Conservation (phyloP, 805 yeast genomes). For the Metschnikowia arizonensis region DNA sequence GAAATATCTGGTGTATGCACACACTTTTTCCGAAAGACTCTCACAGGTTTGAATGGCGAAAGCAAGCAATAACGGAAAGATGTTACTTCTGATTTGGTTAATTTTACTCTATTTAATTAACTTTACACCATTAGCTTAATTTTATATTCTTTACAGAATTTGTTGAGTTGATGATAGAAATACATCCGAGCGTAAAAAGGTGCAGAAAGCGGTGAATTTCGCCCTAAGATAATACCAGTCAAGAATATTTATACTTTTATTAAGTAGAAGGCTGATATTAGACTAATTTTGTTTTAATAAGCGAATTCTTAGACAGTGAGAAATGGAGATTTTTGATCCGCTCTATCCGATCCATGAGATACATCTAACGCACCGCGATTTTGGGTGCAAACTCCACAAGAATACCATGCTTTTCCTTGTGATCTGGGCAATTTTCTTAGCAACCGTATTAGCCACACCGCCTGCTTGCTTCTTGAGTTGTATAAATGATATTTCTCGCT, state of each 20-base stretch:
- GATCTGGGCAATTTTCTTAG: constrained; percentile 4
- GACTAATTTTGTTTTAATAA: too few species aligned
- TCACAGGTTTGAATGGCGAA: background rate
- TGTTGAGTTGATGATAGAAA: too few species aligned
- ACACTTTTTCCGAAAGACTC: background rate
- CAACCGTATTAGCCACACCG: constrained; percentile 34
- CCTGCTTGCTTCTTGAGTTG: constrained; percentile 51
- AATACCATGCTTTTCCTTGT: constrained; percentile 8
- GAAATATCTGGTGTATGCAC: background rate
- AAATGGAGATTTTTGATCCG: background rate
- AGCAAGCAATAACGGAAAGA: background rate
- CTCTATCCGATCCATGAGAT: background rate
- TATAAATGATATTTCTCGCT: constrained; percentile 31
- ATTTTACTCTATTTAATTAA: background rate
- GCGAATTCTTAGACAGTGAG: background rate
- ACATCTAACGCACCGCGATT: constrained; percentile 8
- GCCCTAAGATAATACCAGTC: too few species aligned
- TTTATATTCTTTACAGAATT: too few species aligned
- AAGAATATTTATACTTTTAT: too few species aligned
- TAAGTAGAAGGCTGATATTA: too few species aligned
- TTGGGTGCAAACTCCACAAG: constrained; percentile 12
- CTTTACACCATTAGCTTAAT: background rate
- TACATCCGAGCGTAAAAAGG: too few species aligned
- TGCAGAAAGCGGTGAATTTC: too few species aligned
- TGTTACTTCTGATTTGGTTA: too few species aligned